These are phyloP conservation scores for Paraphaeosphaeria minitans DNA, from an alignment of 2,329 filamentous ascomycete species.

Conservation along the genomic window DNA sequence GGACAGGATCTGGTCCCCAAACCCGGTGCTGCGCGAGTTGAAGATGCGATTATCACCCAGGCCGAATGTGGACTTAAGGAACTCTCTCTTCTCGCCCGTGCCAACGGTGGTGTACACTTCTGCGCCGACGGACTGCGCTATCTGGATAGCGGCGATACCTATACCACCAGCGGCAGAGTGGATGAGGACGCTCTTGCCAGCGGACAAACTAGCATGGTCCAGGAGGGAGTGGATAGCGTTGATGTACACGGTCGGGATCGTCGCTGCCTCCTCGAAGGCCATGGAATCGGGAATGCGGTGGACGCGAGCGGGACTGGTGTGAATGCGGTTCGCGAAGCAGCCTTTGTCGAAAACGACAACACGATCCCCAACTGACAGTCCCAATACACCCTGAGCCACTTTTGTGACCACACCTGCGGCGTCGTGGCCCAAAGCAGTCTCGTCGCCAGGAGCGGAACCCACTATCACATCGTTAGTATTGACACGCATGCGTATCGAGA, in stretches of 20 bases:
- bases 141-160: conserved; percentile 27
- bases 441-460: too few species aligned
- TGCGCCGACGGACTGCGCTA: conserved; percentile 19
- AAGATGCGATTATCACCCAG: conserved; percentile 38
- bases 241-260: too few species aligned
- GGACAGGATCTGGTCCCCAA: conserved; percentile 22
- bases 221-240: too few species aligned
- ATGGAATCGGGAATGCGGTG: background rate
- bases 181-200: conserved; percentile 21
- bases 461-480: too few species aligned
- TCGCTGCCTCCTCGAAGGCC: background rate
- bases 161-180: conserved; percentile 24
- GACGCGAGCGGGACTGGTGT: background rate
- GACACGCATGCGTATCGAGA: too few species aligned
- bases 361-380: background rate
- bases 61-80: conserved; percentile 27
- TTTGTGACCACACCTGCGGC: background rate
- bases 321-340: background rate
- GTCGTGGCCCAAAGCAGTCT: background rate
- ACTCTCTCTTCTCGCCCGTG: conserved; percentile 2
- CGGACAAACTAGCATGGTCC: too few species aligned
- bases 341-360: background rate
- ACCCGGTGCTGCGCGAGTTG: conserved; percentile 26
- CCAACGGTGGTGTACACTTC: too few species aligned
- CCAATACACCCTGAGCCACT: background rate